A percentile compares a stretch with the other conserved stretches of the same genome.
phyloP scores from a whole-genome alignment of 2,329 filamentous ascomycete species.

The Xylariaceae sp. region DNA sequence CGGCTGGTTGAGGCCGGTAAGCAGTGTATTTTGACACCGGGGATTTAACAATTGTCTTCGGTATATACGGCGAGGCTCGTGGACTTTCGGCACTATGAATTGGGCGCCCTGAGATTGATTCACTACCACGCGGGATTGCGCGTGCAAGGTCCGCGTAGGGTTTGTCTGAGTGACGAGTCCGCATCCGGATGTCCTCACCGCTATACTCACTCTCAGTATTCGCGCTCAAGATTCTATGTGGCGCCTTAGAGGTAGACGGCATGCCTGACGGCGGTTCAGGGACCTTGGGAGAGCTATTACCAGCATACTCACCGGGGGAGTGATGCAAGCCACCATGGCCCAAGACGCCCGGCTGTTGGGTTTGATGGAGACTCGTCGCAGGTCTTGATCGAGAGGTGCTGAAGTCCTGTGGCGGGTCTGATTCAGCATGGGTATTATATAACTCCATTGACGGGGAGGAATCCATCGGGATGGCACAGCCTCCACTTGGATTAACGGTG shows the following conservation, averaged over 20 bases:
- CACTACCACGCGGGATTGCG: not conserved
- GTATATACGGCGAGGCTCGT: not conserved
- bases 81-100: not conserved
- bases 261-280: not conserved
- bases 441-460: not conserved
- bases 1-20: slow-evolving; percentile 8
- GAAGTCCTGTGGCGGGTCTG: not conserved
- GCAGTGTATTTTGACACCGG: slow-evolving; percentile 9
- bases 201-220: no score
- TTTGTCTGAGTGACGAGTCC: not conserved
- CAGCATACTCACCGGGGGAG: not conserved
- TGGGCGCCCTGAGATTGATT: not conserved
- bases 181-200: not conserved
- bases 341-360: not conserved
- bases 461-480: no score
- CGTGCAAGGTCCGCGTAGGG: not conserved
- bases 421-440: not conserved
- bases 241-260: not conserved
- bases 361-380: slow-evolving; percentile 1
- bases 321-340: not conserved
- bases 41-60: not conserved
- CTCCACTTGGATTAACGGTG: not conserved
- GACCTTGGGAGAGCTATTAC: not conserved
- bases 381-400: slow-evolving; percentile 3
- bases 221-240: not conserved